These are phyloP conservation scores for Acanthamoeba triangularis DNA, from an alignment of 208 protist species.

Conservation along the genomic window DNA sequence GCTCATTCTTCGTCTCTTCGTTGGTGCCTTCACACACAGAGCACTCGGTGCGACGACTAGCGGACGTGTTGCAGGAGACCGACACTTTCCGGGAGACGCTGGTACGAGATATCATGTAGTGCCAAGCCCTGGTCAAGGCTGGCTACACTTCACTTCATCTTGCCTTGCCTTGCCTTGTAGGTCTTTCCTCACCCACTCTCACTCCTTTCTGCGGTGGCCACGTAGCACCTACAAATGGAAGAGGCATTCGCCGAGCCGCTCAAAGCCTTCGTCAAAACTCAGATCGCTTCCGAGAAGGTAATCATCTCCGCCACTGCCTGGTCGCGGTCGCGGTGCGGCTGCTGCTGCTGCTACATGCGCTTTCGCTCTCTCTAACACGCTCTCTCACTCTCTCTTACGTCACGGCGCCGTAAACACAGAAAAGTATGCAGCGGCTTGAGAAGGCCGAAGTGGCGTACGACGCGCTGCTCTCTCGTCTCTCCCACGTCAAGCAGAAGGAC, in stretches of 20 bases:
- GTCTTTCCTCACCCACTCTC: too few relatives aligned
- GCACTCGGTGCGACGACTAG: background rate
- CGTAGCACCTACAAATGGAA: background rate
- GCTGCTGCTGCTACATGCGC: too few relatives aligned
- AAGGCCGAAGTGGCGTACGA: background rate
- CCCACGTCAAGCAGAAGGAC: slow-evolving; percentile 20
- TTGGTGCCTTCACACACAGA: background rate
- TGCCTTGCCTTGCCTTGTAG: too few relatives aligned
- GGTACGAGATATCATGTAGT: background rate
- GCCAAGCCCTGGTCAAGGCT: background rate
- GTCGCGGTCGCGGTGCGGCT: too few relatives aligned
- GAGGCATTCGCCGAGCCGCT: background rate
- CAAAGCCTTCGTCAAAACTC: background rate
- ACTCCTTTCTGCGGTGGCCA: background rate
- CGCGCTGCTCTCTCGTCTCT: background rate
- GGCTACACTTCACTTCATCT: background rate
- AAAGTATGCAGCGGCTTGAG: background rate
- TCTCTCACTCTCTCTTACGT: background rate
- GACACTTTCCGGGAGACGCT: background rate
- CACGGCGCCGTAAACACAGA: background rate
- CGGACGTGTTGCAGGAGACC: background rate
- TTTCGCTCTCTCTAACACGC: too few relatives aligned
- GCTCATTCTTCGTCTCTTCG: background rate
- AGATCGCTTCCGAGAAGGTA: slow-evolving; percentile 21
- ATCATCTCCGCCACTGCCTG: too few relatives aligned